Evolutionary conservation across 495 filamentous ascomycete species (phyloP), one percentile per base, ranked within the genome.

Genomic region (Penicillium flavigenum): DNA sequence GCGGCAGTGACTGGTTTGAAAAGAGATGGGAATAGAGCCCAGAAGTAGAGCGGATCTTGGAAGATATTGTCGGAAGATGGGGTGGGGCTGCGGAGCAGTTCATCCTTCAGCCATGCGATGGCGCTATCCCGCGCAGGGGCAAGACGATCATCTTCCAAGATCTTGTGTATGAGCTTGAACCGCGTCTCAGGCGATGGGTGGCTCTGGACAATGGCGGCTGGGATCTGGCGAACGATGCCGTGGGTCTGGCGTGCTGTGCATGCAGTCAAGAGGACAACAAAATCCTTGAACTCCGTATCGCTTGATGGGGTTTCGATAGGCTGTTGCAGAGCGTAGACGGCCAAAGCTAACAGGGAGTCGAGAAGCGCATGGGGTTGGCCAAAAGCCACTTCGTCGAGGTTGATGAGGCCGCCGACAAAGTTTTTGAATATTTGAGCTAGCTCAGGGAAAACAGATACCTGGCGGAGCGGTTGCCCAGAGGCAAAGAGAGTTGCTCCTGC

Each of bases 71-170:
- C 48, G 20, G 63, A 43, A 6, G 69, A 49, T 56, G 60, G 63
- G 24, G 62, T 51, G 19, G 83, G 75, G 22, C 74, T 71, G 14
- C 54, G 49, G 7, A 93, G 74, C 3, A 93, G 81, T 68, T 96
- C 93, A 49, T 92, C 86, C 66, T 92, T 92, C 4, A 97, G 74
- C 89, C 95, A 97, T 24, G 83, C 81, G 11, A 98, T 82, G 1
- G 92, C 92, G 52, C 84, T 86, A 14, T 88, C 91, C 61, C 90
- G 91, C 44, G 94, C 80, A 3, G 88, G 81, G 24, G 85, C 90
- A 6, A 87, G 86, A 9, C 60, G 56, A 61, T 87, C 89, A 59
- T 96, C 83, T 69, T 94, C 87, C 27, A 98, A 77, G 4, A 93
- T 86, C 46, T 90, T 86, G 43, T 84, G 81, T 11, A 98, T 87